Evolutionary conservation across 2,329 filamentous ascomycete genomes (phyloP), one percentile per base, ranked within the genome.

Genomic region (Paramyrothecium sp.): DNA sequence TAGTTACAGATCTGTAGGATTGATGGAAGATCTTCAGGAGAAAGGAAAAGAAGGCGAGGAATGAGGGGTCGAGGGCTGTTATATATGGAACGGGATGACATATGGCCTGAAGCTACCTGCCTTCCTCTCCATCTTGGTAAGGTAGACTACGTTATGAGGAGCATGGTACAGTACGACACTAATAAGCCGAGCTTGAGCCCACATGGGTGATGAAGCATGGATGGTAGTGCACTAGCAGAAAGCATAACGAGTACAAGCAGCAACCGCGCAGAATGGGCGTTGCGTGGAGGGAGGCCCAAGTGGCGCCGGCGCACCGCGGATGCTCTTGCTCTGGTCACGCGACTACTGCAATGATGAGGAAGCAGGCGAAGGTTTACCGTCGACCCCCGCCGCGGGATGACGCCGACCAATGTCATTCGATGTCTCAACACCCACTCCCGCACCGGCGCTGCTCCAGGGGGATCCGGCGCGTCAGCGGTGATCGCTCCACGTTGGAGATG

Each of bases 31-130:
- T 51, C 59, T 53, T 56, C n/a, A 54, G 44, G 34, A 58, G 44
- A 22, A 54, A 34, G 52, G 49, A 55, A 52, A 54, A 61, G 33
- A 56, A 46, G 51, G 22, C 38, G 54, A 65, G 60, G 19, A 21
- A 19, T 41, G 34, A 41, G 33, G 21, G 33, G 34, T 54, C 52
- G 46, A 12, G 10, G 3, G 19, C 17, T 23, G 22, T 54, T 54
- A 54, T 54, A 54, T 54, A 26, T 23, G 23, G 16, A 20, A 33
- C 20, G 30, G 21, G 49, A 30, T 51, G 49, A 51, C 30, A 23
- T 23, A 33, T 50, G 20, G 47, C 19, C 23, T 23, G 47, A 50
- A 50, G 13, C 26, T 30, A 30, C 26, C 26, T 30, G 4, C 26
- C n/a, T n/a, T n/a, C n/a, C n/a, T n/a, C n/a, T n/a, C 26, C 26